phyloP scores from a whole-genome alignment of 73 alveolate species.

The Paramecium biaurelia region DNA sequence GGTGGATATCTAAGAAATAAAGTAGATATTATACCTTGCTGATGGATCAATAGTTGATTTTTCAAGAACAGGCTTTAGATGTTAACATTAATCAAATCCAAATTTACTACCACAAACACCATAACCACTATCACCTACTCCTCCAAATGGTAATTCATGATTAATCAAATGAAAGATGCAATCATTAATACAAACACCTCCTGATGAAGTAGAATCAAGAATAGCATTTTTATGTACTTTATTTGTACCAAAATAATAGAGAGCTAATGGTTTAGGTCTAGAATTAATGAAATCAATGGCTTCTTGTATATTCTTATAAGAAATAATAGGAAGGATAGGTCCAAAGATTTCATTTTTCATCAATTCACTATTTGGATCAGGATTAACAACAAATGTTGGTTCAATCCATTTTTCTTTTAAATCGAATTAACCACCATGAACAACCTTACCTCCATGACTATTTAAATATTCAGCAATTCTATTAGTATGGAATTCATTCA shows the following conservation, averaged over 20 bases:
- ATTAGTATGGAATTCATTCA: constrained; percentile 84
- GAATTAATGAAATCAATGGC: constrained; percentile 82
- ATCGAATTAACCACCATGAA: constrained; percentile 81
- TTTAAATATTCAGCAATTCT: constrained; percentile 78
- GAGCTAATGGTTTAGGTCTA: constrained; percentile 93
- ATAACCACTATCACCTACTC: constrained; percentile 95
- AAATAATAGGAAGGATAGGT: constrained; percentile 89
- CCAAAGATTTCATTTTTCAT: constrained; percentile 94
- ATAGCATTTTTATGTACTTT: constrained; percentile 67
- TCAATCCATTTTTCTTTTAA: constrained; percentile 68
- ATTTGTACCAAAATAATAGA: constrained; percentile 88
- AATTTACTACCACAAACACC: constrained; percentile 82
- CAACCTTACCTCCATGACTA: constrained; percentile 80
- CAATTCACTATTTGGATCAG: constrained; percentile 57
- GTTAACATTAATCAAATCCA: constrained; percentile 84
- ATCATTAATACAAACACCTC: constrained; percentile 90
- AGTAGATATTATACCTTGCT: constrained; percentile 47
- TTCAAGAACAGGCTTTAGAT: constrained; percentile 76
- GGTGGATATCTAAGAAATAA: constrained; percentile 92
- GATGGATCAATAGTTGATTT: constrained; percentile 68
- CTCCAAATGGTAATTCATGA: constrained; percentile 93
- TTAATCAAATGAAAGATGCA: constrained; percentile 82
- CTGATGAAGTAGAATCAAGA: constrained; percentile 73
- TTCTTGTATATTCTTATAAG: constrained; percentile 83
- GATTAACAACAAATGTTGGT: constrained; percentile 82